Conservation (phyloP, 78 protist genomes). For the Pigoraptor vietnamica region DNA sequence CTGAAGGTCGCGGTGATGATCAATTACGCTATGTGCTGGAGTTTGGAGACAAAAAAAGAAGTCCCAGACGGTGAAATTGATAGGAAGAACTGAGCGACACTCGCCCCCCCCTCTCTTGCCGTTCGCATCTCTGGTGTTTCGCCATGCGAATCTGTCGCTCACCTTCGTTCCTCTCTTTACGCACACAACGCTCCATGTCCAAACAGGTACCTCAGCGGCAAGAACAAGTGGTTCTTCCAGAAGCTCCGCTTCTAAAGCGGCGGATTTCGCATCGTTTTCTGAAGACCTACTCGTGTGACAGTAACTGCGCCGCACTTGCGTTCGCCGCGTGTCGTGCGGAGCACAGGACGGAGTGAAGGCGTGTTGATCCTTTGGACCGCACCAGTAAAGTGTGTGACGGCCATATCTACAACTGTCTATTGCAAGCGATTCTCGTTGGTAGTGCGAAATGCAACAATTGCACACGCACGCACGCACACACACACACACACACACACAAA, state of each 20-base stretch:
- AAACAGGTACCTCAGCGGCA: slow-evolving; percentile 77
- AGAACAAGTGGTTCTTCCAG: slow-evolving; percentile 91
- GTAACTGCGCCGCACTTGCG: not conserved
- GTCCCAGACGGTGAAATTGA: slow-evolving; percentile 33
- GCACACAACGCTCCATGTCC: not conserved
- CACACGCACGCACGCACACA: no score
- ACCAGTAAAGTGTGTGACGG: no score
- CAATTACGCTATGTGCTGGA: not conserved
- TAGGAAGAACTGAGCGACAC: not conserved
- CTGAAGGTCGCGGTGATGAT: not conserved
- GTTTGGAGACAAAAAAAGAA: slow-evolving; percentile 41
- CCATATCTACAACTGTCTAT: no score
- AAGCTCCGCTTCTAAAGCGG: slow-evolving; percentile 40
- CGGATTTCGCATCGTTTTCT: no score
- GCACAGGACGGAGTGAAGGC: not conserved
- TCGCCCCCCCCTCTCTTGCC: not conserved
- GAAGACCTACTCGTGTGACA: not conserved
- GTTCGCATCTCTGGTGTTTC: not conserved
- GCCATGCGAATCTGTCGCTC: slow-evolving; percentile 31
- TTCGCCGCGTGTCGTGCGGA: not conserved
- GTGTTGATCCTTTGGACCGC: no score
- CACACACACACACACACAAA: no score
- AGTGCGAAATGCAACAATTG: no score
- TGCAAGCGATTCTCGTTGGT: no score
- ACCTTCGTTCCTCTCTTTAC: not conserved